Base-by-base conservation (phyloP, 352 stramenopile species). In the Lagenidium giganteum region DNA sequence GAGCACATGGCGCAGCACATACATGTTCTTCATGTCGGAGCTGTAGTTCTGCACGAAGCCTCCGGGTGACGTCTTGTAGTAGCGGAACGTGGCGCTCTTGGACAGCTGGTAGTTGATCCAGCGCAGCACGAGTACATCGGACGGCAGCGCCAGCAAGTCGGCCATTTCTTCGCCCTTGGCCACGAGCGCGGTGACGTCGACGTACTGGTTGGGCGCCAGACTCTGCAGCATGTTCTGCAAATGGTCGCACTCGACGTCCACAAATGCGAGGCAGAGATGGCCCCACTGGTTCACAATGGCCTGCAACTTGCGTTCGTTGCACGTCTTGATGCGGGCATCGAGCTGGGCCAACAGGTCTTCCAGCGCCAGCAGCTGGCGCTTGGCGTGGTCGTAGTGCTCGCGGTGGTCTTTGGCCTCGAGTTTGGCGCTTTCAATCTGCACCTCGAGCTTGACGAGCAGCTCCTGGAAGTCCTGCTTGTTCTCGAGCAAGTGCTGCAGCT, bases 21-120 rank as follows among this genome's bases (percentile, higher is more conserved):
- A 82, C 36, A 67, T 59, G 42, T 56, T 54, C 43, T 69, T 74
- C 66, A 85, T 81, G 24, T 88, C 76, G 17, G 72, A 69, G 9
- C 62, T 70, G 28, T 82, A 88, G 27, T 88, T 88, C 42, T 86
- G 76, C 26, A 86, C 69, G 23, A 87, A 77, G 2, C 64, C 67
- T 2, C 32, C 32, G 5, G 29, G 41, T 12, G 38, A 47, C 2
- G 48, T 23, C 3, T 32, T 51, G 5, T 51, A 61, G 27, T 73
- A 60, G 21, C 30, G 51, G 21, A 75, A 63, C 0, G 43, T 70
- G 11, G 47, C 32, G 31, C 59, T 68, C 31, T 77, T 68, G 16
- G 66, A 56, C 4, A 83, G 39, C 23, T 87, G 70, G 8, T 74
- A 76, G 39, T 85, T 88, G 42, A 83, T 81, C 76, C 76, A 88